Conservation (phyloP, 495 filamentous ascomycete species). For the Massariosphaeria phaeospora region DNA sequence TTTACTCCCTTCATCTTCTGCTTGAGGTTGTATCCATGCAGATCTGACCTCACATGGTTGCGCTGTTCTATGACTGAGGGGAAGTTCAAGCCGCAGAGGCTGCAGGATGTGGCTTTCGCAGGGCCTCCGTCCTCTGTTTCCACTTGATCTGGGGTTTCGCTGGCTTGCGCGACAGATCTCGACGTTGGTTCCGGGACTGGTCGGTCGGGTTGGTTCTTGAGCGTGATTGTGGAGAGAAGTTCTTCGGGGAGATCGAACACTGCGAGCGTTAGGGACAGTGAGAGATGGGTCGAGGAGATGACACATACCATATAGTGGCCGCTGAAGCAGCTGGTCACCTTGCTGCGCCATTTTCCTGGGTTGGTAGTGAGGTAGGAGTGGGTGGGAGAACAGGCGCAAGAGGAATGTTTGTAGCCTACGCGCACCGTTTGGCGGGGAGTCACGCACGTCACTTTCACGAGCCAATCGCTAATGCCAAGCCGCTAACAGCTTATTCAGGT, state of each 20-base stretch:
- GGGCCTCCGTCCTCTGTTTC: conserved; percentile 45
- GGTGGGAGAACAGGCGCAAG: background rate
- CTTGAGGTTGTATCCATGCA: conserved; percentile 91
- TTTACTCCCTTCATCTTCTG: conserved; percentile 68
- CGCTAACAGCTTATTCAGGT: too few relatives aligned
- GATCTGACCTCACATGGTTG: conserved; percentile 81
- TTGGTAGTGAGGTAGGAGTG: conserved; percentile 6
- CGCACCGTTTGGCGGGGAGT: conserved; percentile 26
- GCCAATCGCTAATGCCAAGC: conserved; percentile 21
- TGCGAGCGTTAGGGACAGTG: conserved; percentile 35
- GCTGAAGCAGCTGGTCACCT: conserved; percentile 54
- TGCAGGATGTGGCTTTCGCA: conserved; percentile 68
- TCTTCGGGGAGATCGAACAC: conserved; percentile 83
- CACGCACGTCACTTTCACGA: conserved; percentile 22
- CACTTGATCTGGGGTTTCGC: conserved; percentile 21
- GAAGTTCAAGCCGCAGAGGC: conserved; percentile 70
- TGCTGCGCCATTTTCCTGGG: conserved; percentile 33
- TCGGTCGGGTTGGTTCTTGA: conserved; percentile 30
- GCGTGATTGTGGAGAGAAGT: conserved; percentile 61
- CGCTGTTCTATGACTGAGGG: conserved; percentile 73
- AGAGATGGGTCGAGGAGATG: background rate
- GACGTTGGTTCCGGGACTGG: conserved; percentile 8
- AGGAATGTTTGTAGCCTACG: conserved; percentile 6
- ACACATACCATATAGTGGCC: conserved; percentile 58
- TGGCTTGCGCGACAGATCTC: conserved; percentile 24